Percentiles rank a stretch among this genome's conserved stretches.
These are phyloP conservation scores for Thyridium curvatum DNA, from an alignment of 2,329 filamentous ascomycete species.

Conservation along the genomic window DNA sequence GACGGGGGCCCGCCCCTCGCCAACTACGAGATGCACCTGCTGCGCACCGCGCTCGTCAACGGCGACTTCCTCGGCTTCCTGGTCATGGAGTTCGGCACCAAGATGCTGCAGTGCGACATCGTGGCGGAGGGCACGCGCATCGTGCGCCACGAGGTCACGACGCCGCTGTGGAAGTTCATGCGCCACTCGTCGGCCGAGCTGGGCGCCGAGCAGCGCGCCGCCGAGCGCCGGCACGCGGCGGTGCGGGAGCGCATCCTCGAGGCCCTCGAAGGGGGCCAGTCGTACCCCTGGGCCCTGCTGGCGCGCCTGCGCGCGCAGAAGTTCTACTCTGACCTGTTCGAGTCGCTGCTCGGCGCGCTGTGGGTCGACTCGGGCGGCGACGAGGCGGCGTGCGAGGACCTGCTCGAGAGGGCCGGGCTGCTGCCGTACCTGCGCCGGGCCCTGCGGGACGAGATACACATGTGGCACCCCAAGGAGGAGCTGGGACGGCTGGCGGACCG, in stretches of 20 bases:
- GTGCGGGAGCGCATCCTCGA: constrained; percentile 42
- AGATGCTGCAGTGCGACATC: constrained; percentile 15
- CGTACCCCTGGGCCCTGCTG: constrained; percentile 75
- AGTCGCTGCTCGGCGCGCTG: constrained; percentile 73
- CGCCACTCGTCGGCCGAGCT: constrained; percentile 47
- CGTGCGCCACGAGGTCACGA: not conserved
- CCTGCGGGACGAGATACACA: constrained; percentile 51
- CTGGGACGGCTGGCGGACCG: constrained; percentile 52
- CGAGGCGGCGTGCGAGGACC: constrained; percentile 42
- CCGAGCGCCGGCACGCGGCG: constrained; percentile 35
- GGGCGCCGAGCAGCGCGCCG: constrained; percentile 21
- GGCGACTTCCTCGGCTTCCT: constrained; percentile 73
- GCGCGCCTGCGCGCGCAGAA: constrained; percentile 62
- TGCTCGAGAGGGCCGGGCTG: constrained; percentile 62
- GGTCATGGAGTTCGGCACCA: constrained; percentile 47
- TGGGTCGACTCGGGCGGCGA: constrained; percentile 73
- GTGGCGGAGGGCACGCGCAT: constrained; percentile 15
- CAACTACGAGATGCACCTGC: constrained; percentile 62
- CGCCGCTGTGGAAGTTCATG: constrained; percentile 64
- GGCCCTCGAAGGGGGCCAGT: constrained; percentile 39
- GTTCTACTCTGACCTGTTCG: constrained; percentile 77
- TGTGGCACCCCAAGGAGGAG: constrained; percentile 60
- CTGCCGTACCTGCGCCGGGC: constrained; percentile 56
- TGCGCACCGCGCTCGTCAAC: constrained; percentile 74
- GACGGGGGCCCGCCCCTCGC: constrained; percentile 27